Base-by-base conservation (phyloP, 768 basidiomycete genomes). In the Naganishia randhawae region DNA sequence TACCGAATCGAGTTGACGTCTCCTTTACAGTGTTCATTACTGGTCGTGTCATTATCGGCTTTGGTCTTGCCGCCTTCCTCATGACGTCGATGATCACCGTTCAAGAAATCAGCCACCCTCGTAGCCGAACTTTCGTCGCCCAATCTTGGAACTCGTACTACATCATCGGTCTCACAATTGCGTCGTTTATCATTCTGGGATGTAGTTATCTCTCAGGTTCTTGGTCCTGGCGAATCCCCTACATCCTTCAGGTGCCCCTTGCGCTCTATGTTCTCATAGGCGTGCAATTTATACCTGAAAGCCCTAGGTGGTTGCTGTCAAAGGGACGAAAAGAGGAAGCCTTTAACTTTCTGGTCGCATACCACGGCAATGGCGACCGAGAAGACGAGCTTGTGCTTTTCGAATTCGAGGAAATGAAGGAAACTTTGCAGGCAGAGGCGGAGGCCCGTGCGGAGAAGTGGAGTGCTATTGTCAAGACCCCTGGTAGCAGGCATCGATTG, bases 71-170 rank as follows among this genome's bases (percentile, higher is more conserved):
- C 17, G 73, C 77, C 0, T 80, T 78, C 76, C 73, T 80, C 50
- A 77, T 79, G 75, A 80, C 80, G 0, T 77, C 76, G 3, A 70
- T 79, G 48, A 72, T 78, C 27, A 77, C 80, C 31, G 75, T 80
- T 5, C 79, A 80, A 66, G 81, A 82, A 73, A 76, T 80, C 51
- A 75, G 78, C 8, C 81, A 82, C 72, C 81, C 81, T n/a, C 71
- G 80, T 63, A 71, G 70, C 27, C 70, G 80, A 45, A 64, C 69
- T 9, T 63, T 71, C 31, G 70, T 81, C 32, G 77, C 78, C 14
- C 73, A 74, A 33, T 75, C 77, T 19, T 81, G 80, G 78, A 73
- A 81, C 71, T 81, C 80, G 37, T 81, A 80, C 74, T 81, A 75
- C 65, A 81, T 81, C 63, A 74, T 81, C 33, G 80, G 80, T n/a